phyloP scores from a whole-genome alignment of 2,329 filamentous ascomycete genomes.

The Dichotomopilus funicola region DNA sequence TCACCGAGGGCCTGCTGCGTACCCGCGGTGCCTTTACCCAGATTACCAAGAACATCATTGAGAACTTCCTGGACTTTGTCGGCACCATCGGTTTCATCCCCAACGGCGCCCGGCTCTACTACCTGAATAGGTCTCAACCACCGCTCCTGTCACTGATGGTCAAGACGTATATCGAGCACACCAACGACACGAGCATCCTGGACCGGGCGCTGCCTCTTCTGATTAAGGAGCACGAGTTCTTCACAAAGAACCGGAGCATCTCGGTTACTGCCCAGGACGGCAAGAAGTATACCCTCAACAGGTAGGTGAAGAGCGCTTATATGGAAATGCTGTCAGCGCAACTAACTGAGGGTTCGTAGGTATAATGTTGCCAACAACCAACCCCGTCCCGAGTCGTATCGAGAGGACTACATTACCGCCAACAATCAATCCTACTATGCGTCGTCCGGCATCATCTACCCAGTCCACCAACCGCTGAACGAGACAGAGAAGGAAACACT shows the following conservation, averaged over 20 bases:
- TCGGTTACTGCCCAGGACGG: slow-evolving; percentile 39
- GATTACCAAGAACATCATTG: slow-evolving; percentile 60
- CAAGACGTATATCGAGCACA: slow-evolving; percentile 56
- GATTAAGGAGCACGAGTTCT: slow-evolving; percentile 59
- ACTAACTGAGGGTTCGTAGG: slow-evolving; percentile 24
- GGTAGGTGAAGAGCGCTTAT: slow-evolving; percentile 31
- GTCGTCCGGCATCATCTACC: slow-evolving; percentile 51
- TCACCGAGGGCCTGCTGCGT: slow-evolving; percentile 57
- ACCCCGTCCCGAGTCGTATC: slow-evolving; percentile 60
- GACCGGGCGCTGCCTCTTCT: slow-evolving; percentile 55
- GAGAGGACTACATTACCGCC: slow-evolving; percentile 60
- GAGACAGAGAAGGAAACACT: slow-evolving; percentile 45
- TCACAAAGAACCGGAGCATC: slow-evolving; percentile 53
- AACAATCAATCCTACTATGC: slow-evolving; percentile 59
- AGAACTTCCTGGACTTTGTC: slow-evolving; percentile 63
- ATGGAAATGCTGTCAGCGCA: background rate
- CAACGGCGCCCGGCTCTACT: slow-evolving; percentile 62
- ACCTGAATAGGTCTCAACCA: slow-evolving; percentile 62
- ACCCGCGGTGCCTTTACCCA: slow-evolving; percentile 57
- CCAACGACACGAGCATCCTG: slow-evolving; percentile 55
- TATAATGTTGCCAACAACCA: slow-evolving; percentile 58
- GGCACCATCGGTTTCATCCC: slow-evolving; percentile 60
- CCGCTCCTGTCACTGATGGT: slow-evolving; percentile 62
- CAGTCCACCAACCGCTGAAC: slow-evolving; percentile 43
- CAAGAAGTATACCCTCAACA: slow-evolving; percentile 49